These are phyloP conservation scores for Mucor plumbeus DNA, from an alignment of 371 early-diverging fungal species.

Conservation along the genomic window DNA sequence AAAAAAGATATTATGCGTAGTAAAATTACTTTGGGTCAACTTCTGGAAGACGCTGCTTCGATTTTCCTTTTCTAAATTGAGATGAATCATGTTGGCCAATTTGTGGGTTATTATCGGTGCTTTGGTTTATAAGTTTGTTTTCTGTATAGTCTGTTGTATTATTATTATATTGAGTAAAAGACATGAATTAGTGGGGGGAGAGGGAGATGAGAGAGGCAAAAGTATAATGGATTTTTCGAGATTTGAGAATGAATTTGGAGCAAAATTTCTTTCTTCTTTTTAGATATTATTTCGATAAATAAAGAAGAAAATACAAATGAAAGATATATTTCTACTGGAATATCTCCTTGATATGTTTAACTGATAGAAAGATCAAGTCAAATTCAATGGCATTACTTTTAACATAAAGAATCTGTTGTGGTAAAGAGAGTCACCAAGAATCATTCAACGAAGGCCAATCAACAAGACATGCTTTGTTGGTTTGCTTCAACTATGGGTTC, in stretches of 20 bases:
- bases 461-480: too few species aligned
- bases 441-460: too few species aligned
- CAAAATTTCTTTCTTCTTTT: neutral
- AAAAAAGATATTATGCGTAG: neutral
- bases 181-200: slow-evolving; percentile 37
- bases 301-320: too few species aligned
- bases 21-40: slow-evolving; percentile 22
- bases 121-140: slow-evolving; percentile 12
- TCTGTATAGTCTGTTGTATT: slow-evolving; percentile 3
- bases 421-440: neutral
- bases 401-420: neutral
- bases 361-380: neutral
- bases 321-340: too few species aligned
- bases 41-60: slow-evolving; percentile 19
- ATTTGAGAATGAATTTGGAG: neutral
- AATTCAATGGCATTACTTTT: neutral
- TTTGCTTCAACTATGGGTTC: too few species aligned
- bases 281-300: neutral
- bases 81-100: slow-evolving; percentile 13
- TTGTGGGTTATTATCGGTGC: neutral
- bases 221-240: neutral
- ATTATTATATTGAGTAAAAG: slow-evolving; percentile 32
- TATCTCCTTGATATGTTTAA: neutral
- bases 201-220: neutral
- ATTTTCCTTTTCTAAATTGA: slow-evolving; percentile 21